Evolutionary conservation across 176 grass and related monocot genomes (phyloP).

Genomic region (Carex cristatella): DNA sequence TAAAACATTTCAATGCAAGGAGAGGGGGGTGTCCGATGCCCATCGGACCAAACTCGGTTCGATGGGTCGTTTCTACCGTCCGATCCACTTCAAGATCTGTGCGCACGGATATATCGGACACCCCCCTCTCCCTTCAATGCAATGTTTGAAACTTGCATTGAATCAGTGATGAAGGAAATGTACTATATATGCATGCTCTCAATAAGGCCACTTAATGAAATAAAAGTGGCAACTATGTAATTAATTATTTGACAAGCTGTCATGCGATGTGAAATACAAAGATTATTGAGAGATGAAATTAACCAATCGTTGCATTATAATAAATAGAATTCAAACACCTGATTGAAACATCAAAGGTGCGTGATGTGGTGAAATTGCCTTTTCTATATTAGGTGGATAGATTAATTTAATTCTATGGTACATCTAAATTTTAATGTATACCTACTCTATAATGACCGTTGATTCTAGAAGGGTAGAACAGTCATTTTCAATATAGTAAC

Average conservation of each 20-base stretch:
- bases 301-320: not conserved
- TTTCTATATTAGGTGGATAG: not conserved
- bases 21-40: too few relatives aligned
- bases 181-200: not conserved
- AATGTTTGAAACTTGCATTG: not conserved
- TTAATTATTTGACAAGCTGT: not conserved
- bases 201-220: not conserved
- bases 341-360: not conserved
- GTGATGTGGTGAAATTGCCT: not conserved
- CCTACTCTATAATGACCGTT: not conserved
- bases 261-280: not conserved
- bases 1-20: too few relatives aligned
- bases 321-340: not conserved
- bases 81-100: too few relatives aligned
- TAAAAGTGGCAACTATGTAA: not conserved
- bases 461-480: not conserved
- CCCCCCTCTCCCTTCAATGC: too few relatives aligned
- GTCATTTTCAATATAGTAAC: not conserved
- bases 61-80: too few relatives aligned
- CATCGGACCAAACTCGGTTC: too few relatives aligned
- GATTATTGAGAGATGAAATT: not conserved
- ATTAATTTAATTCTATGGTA: not conserved
- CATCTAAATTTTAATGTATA: not conserved
- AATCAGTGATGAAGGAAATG: not conserved
- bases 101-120: too few relatives aligned